Percentiles rank a stretch among this genome's conserved stretches.
These are phyloP conservation scores for Porosira glacialis DNA, from an alignment of 352 stramenopile species.

Conservation along the genomic window DNA sequence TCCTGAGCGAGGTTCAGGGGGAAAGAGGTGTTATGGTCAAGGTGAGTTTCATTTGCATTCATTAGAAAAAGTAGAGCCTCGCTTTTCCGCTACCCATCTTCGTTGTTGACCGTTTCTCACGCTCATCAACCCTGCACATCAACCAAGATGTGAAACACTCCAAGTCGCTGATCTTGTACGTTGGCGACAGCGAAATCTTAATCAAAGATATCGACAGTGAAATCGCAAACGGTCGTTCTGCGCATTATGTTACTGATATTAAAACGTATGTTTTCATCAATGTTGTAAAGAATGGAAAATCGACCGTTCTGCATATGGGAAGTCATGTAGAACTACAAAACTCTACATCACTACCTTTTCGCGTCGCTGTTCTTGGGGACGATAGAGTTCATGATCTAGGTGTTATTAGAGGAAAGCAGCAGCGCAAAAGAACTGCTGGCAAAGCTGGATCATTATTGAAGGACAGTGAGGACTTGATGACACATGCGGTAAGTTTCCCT, in stretches of 20 bases:
- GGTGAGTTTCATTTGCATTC: too few species aligned
- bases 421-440: conserved; percentile 27
- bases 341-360: conserved; percentile 54
- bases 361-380: conserved; percentile 52
- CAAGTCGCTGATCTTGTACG: conserved; percentile 68
- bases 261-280: conserved; percentile 58
- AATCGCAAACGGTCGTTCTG: conserved; percentile 43
- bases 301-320: conserved; percentile 74
- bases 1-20: conserved; percentile 61
- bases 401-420: conserved; percentile 35
- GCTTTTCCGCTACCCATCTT: too few species aligned
- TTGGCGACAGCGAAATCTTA: conserved; percentile 45
- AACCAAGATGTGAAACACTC: conserved; percentile 69
- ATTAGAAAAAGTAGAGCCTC: too few species aligned
- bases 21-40: conserved; percentile 74
- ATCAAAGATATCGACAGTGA: conserved; percentile 72
- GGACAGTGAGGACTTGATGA: conserved; percentile 51
- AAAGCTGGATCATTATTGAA: conserved; percentile 36
- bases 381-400: conserved; percentile 52
- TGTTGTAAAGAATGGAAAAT: conserved; percentile 73
- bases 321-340: conserved; percentile 75
- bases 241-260: conserved; percentile 51
- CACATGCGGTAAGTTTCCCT: too few species aligned
- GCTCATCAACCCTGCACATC: too few species aligned
- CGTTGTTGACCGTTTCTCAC: too few species aligned